Evolutionary conservation across 2,329 filamentous ascomycete genomes (phyloP).

Genomic region (Cordyceps militaris): DNA sequence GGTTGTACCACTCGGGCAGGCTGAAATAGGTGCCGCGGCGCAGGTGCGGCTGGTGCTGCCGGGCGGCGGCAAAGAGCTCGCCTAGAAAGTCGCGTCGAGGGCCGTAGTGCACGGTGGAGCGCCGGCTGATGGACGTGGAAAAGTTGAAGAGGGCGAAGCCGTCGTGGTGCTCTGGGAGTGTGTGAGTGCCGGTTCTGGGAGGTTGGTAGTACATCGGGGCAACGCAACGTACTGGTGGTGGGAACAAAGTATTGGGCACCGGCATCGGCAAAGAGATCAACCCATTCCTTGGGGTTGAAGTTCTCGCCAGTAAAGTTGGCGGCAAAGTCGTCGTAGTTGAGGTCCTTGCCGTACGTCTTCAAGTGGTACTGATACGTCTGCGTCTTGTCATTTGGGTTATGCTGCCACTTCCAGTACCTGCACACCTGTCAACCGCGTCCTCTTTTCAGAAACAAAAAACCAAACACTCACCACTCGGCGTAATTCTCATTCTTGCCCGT

Average conservation of each 20-base stretch:
- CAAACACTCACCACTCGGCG: conserved; percentile 31
- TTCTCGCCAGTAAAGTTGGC: conserved; percentile 42
- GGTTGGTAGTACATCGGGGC: not conserved
- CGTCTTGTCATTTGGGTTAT: conserved; percentile 8
- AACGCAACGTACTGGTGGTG: conserved; percentile 25
- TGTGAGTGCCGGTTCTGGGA: not conserved
- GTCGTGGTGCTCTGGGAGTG: conserved; percentile 37
- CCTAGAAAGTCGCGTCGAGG: conserved; percentile 34
- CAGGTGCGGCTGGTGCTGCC: conserved; percentile 32
- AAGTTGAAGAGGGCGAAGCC: conserved; percentile 36
- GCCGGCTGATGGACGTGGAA: conserved; percentile 30
- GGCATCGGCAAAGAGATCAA: conserved; percentile 44
- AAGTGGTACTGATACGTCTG: conserved; percentile 40
- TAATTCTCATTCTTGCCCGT: conserved; percentile 33
- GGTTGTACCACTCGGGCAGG: conserved; percentile 44
- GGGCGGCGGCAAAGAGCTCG: conserved; percentile 38
- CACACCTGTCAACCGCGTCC: not conserved
- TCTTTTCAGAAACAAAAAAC: not conserved
- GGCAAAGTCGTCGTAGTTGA: conserved; percentile 51
- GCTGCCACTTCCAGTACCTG: conserved; percentile 13
- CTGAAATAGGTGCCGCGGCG: conserved; percentile 42
- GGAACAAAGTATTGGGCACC: conserved; percentile 44
- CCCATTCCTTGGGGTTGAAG: conserved; percentile 46
- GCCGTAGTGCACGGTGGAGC: conserved; percentile 32
- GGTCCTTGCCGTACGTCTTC: conserved; percentile 41